phyloP scores from a whole-genome alignment of 108 stramenopile genomes.

The Nitzschia palea region DNA sequence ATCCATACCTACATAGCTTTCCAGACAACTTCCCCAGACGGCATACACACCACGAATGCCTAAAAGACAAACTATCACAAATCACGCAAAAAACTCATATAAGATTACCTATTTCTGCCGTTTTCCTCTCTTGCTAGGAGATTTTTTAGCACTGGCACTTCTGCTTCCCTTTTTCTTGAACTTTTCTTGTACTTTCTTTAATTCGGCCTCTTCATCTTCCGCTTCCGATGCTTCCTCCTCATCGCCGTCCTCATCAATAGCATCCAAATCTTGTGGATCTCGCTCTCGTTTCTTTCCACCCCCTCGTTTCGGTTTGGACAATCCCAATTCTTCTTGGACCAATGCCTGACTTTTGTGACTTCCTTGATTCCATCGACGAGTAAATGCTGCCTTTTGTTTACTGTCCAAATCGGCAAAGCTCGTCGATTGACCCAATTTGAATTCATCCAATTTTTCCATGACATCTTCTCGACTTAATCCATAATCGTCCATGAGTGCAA shows the following conservation, averaged over 20 bases:
- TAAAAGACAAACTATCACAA: too few relatives aligned
- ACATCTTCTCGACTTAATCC: slow-evolving; percentile 94
- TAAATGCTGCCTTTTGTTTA: slow-evolving; percentile 85
- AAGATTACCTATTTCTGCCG: slow-evolving; percentile 18
- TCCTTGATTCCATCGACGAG: slow-evolving; percentile 79
- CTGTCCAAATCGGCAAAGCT: slow-evolving; percentile 75
- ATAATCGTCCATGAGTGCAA: slow-evolving; percentile 90
- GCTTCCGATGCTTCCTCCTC: slow-evolving; percentile 40
- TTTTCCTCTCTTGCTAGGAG: slow-evolving; percentile 15
- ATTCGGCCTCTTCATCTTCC: slow-evolving; percentile 44
- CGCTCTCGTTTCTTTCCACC: slow-evolving; percentile 27
- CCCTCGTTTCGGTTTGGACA: slow-evolving; percentile 35
- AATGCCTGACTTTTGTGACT: slow-evolving; percentile 83
- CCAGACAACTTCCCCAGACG: too few relatives aligned
- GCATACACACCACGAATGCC: too few relatives aligned
- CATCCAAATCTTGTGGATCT: slow-evolving; percentile 63
- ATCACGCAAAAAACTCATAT: too few relatives aligned
- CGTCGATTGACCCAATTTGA: slow-evolving; percentile 46
- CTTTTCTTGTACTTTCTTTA: slow-evolving; percentile 42
- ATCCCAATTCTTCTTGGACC: slow-evolving; percentile 71
- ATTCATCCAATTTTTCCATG: slow-evolving; percentile 89
- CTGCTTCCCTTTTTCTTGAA: slow-evolving; percentile 35
- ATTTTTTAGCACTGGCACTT: slow-evolving; percentile 7
- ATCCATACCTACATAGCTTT: slow-evolving; percentile 39
- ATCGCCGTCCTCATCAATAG: slow-evolving; percentile 52